These are phyloP conservation scores for Mortierella alpina DNA, from an alignment of 192 early-diverging fungal species.

Conservation along the genomic window DNA sequence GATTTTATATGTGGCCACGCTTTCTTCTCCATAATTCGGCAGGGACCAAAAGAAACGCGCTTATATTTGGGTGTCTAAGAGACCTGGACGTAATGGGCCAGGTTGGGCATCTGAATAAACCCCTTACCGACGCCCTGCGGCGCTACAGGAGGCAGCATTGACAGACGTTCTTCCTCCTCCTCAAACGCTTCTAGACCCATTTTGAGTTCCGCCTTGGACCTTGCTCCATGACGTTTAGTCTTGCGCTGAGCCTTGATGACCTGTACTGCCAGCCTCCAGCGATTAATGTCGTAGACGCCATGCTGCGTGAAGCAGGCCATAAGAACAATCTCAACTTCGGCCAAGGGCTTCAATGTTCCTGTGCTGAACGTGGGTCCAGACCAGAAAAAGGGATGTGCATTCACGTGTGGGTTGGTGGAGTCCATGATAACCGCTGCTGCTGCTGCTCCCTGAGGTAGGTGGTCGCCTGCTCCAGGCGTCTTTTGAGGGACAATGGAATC, in stretches of 20 bases:
- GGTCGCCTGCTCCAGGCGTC: background rate
- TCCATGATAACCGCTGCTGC: conserved; percentile 4
- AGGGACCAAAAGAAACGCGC: background rate
- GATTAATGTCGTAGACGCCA: conserved; percentile 82
- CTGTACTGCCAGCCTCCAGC: conserved; percentile 73
- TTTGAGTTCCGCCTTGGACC: background rate
- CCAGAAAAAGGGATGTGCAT: conserved; percentile 68
- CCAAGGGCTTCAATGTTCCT: conserved; percentile 67
- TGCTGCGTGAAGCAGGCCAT: conserved; percentile 67
- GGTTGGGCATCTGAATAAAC: conserved; percentile 52
- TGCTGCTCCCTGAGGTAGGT: conserved; percentile 21
- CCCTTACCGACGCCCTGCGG: conserved; percentile 37
- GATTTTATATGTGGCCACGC: no score
- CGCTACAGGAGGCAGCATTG: background rate
- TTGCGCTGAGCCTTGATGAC: conserved; percentile 40
- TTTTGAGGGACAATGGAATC: conserved; percentile 32
- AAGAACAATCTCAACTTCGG: conserved; percentile 55
- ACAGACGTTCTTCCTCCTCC: conserved; percentile 2
- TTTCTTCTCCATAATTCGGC: background rate
- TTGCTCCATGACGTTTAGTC: background rate
- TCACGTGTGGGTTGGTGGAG: conserved; percentile 32
- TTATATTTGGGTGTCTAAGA: conserved; percentile 11
- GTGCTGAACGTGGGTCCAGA: conserved; percentile 67
- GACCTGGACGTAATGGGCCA: conserved; percentile 49
- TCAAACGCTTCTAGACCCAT: background rate